These are phyloP conservation scores for Pogostemon cablin DNA, from an alignment of 257 asterid species.

Conservation along the genomic window DNA sequence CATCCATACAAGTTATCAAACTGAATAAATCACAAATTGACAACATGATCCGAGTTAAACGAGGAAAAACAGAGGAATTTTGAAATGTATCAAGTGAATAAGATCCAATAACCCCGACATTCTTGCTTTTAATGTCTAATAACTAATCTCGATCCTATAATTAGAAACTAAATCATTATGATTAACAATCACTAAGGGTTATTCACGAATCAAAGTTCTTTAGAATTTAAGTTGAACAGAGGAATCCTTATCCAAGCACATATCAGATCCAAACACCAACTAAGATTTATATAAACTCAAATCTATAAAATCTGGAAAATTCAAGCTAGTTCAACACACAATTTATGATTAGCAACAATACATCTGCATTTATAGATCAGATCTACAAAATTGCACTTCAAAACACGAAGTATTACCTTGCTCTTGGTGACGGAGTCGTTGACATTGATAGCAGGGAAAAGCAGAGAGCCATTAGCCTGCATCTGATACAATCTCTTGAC, in stretches of 20 bases:
- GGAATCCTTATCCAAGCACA: not conserved
- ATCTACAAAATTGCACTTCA: not conserved
- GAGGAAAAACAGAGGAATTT: not conserved
- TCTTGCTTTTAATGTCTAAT: not conserved
- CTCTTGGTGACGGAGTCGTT: constrained; percentile 44
- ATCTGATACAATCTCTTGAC: constrained; percentile 42
- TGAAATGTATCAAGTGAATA: not conserved
- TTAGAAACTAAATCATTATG: not conserved
- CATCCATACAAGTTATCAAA: constrained; percentile 42
- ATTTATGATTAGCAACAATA: not conserved
- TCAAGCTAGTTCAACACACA: no score
- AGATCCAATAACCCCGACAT: not conserved
- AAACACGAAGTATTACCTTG: constrained; percentile 28
- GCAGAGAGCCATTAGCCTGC: constrained; percentile 38
- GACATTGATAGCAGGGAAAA: constrained; percentile 43
- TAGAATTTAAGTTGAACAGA: not conserved
- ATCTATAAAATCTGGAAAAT: not conserved
- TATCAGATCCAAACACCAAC: not conserved
- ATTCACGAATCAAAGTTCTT: not conserved
- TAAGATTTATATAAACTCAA: not conserved
- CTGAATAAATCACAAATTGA: constrained; percentile 13
- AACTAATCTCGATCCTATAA: not conserved
- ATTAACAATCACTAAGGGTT: not conserved
- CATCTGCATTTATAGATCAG: not conserved
- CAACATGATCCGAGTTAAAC: not conserved